Conservation (phyloP, 1,284 basidiomycete genomes). For the Apiotrichum akiyoshidainum region DNA sequence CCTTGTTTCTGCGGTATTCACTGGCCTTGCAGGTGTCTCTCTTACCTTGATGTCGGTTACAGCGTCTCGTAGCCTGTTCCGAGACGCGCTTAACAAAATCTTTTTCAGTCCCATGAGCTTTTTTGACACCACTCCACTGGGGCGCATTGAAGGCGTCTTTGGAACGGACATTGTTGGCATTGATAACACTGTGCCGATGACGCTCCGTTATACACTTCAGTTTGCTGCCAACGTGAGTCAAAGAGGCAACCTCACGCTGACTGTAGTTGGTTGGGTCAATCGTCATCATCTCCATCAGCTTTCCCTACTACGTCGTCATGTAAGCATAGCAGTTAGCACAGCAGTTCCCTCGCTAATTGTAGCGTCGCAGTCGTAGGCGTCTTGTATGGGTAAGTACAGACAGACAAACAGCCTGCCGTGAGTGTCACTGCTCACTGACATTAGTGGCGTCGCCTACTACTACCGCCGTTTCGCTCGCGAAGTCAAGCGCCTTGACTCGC, state of each 20-base stretch:
- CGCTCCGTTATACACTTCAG: slow-evolving; percentile 55
- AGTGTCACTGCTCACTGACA: too few relatives aligned
- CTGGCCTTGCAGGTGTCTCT: slow-evolving; percentile 60
- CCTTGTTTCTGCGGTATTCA: slow-evolving; percentile 56
- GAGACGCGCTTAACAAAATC: slow-evolving; percentile 57
- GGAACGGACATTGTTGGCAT: slow-evolving; percentile 66
- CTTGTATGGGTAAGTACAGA: not conserved
- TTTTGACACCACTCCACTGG: slow-evolving; percentile 65
- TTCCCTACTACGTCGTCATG: slow-evolving; percentile 64
- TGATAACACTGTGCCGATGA: slow-evolving; percentile 64
- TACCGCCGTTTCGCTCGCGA: slow-evolving; percentile 85
- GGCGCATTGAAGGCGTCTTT: slow-evolving; percentile 64
- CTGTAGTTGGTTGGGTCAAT: slow-evolving; percentile 56
- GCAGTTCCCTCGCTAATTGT: not conserved
- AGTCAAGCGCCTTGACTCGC: slow-evolving; percentile 55
- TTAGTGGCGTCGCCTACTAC: slow-evolving; percentile 54
- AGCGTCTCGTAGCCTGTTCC: slow-evolving; percentile 62
- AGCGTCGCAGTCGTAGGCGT: not conserved
- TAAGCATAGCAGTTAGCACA: not conserved
- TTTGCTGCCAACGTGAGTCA: not conserved
- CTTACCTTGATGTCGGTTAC: slow-evolving; percentile 61
- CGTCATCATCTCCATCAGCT: slow-evolving; percentile 64
- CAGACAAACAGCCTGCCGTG: too few relatives aligned
- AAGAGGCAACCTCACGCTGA: not conserved
- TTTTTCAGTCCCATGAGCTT: slow-evolving; percentile 68